These are phyloP conservation scores for Elsinoe arachidis DNA, from an alignment of 2,329 filamentous ascomycete species.

Conservation along the genomic window DNA sequence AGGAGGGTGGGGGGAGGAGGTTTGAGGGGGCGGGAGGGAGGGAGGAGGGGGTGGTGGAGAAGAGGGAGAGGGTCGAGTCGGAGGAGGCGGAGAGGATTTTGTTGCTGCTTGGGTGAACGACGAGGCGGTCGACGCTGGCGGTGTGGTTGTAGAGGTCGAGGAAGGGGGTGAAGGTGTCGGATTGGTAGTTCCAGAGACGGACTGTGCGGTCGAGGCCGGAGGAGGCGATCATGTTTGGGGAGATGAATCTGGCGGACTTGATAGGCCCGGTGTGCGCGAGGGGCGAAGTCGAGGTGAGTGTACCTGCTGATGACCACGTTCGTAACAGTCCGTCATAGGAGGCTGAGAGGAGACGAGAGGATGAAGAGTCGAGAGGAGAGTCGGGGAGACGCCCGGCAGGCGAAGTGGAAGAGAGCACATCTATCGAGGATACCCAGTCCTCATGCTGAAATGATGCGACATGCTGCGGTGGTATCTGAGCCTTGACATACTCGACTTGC, in stretches of 20 bases:
- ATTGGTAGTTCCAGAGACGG: constrained; percentile 76
- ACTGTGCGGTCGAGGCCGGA: constrained; percentile 78
- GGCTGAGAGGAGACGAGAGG: constrained; percentile 69
- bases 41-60: constrained; percentile 70
- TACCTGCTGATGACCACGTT: constrained; percentile 84
- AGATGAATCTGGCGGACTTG: constrained; percentile 77
- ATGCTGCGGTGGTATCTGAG: constrained; percentile 78
- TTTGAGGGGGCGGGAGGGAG: constrained; percentile 63
- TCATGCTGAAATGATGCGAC: constrained; percentile 93
- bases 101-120: constrained; percentile 62
- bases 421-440: constrained; percentile 87
- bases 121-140: constrained; percentile 63
- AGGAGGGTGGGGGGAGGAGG: constrained; percentile 56
- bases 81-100: constrained; percentile 78
- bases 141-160: constrained; percentile 80
- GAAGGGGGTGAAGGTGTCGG: constrained; percentile 53
- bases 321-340: constrained; percentile 85
- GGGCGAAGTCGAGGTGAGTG: constrained; percentile 69
- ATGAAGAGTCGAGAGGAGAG: not conserved
- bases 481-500: constrained; percentile 86
- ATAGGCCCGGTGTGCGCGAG: constrained; percentile 63
- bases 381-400: constrained; percentile 38
- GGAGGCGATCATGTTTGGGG: constrained; percentile 68
- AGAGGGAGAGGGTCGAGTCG: constrained; percentile 78
- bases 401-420: constrained; percentile 65